Conservation (phyloP, 2,329 filamentous ascomycete species). For the Colletotrichum liriopes region DNA sequence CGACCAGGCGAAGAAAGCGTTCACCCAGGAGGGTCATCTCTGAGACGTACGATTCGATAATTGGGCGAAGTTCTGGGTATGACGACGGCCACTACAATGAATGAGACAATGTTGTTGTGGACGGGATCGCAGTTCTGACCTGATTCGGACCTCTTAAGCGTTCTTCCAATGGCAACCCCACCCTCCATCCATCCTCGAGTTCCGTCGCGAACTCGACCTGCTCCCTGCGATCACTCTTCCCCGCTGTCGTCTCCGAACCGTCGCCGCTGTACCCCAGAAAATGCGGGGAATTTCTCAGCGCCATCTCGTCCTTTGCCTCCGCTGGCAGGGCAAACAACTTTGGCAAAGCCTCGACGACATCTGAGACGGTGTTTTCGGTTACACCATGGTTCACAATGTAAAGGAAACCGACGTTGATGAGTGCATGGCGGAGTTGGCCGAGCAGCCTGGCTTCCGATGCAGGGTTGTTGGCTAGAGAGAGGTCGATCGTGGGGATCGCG, state of each 20-base stretch:
- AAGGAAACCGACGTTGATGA: slow-evolving; percentile 68
- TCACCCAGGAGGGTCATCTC: slow-evolving; percentile 67
- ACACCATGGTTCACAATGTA: slow-evolving; percentile 68
- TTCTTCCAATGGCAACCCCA: slow-evolving; percentile 56
- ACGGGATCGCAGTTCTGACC: slow-evolving; percentile 49
- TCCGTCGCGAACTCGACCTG: slow-evolving; percentile 75
- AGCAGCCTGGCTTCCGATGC: slow-evolving; percentile 56
- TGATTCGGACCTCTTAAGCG: slow-evolving; percentile 64
- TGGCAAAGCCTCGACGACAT: slow-evolving; percentile 59
- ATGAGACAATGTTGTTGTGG: neutral
- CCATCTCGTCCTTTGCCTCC: slow-evolving; percentile 57
- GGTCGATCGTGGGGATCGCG: slow-evolving; percentile 65
- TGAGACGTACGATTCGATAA: slow-evolving; percentile 65
- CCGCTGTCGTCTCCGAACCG: slow-evolving; percentile 70
- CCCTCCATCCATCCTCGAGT: slow-evolving; percentile 55
- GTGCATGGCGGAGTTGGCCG: slow-evolving; percentile 59
- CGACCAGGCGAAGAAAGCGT: slow-evolving; percentile 70
- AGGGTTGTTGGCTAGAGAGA: slow-evolving; percentile 59
- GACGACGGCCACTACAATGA: slow-evolving; percentile 58
- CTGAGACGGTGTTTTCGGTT: slow-evolving; percentile 51
- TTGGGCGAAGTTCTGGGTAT: slow-evolving; percentile 52
- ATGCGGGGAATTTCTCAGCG: slow-evolving; percentile 69
- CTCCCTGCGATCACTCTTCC: slow-evolving; percentile 66
- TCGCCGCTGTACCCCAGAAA: slow-evolving; percentile 73
- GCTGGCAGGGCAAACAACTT: slow-evolving; percentile 59